Evolutionary conservation across 108 stramenopile species (phyloP).

Genomic region (Cylindrotheca fusiformis): DNA sequence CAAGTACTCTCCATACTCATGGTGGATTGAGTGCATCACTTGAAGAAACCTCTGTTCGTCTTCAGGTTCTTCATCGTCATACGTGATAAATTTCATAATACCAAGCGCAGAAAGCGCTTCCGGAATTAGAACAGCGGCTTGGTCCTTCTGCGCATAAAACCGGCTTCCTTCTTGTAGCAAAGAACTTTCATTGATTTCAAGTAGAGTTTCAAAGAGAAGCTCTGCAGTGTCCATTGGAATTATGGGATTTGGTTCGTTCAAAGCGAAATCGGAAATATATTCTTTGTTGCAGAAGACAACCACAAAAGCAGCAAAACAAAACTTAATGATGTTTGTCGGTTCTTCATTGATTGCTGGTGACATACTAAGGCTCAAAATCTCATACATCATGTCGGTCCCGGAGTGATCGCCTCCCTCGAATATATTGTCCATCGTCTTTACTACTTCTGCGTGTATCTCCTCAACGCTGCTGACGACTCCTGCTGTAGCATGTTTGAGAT

Average conservation of each 20-base stretch:
- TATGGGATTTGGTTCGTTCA: constrained; percentile 47
- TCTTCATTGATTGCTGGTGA: constrained; percentile 69
- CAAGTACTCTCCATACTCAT: constrained; percentile 57
- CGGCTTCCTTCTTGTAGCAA: constrained; percentile 57
- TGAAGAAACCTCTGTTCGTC: constrained; percentile 57
- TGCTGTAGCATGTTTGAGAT: constrained; percentile 66
- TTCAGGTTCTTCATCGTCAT: constrained; percentile 32
- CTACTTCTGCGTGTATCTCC: constrained; percentile 46
- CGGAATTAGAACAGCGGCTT: constrained; percentile 65
- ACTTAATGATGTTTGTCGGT: constrained; percentile 64
- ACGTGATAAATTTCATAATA: constrained; percentile 52
- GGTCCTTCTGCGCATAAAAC: constrained; percentile 58
- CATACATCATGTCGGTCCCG: constrained; percentile 66
- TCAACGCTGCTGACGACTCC: constrained; percentile 50
- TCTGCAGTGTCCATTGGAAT: constrained; percentile 59
- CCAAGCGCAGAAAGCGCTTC: constrained; percentile 70
- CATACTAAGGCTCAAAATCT: constrained; percentile 63
- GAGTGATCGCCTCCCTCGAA: constrained; percentile 42
- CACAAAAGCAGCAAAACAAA: constrained; percentile 70
- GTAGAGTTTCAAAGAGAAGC: constrained; percentile 53
- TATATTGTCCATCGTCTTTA: constrained; percentile 64
- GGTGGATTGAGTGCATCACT: constrained; percentile 61
- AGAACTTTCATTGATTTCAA: constrained; percentile 50
- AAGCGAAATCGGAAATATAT: constrained; percentile 40
- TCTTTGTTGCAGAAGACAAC: constrained; percentile 57